Evolutionary conservation across 2,329 filamentous ascomycete species (phyloP), one percentile per base, ranked within the genome.

Genomic region (Botryotinia calthae): DNA sequence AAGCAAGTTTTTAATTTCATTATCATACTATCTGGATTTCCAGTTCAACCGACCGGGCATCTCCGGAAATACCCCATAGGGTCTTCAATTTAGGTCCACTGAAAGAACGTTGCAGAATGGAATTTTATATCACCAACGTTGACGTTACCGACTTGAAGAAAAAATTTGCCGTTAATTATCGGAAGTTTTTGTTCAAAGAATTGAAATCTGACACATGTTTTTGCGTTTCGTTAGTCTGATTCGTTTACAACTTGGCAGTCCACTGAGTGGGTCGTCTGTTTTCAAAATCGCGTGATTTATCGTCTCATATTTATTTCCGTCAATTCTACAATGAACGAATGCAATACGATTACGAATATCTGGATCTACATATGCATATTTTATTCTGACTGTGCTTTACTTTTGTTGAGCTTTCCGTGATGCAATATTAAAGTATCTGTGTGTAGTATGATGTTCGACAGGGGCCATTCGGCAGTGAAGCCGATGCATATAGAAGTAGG

Each of bases 251-350:
- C 42, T n/a, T 54, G 46, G 58, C 25, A 25, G 20, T 66, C 61
- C 59, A 71, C 59, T 42, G 51, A 64, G 42, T 40, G 12, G 42
- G 61, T 59, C 51, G 56, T 12, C 7, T 51, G 34, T 28, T 66
- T 59, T 68, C 8, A 31, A 22, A 72, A 68, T 72, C n/a, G 70
- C 63, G 46, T 72, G 70, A 72, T 72, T 72, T 72, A 68, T 72
- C 62, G 34, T 58, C 28, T 63, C 58, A 72, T 68, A 37, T 51
- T 56, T 56, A 18, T 69, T 58, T 37, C 10, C 10, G 34, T 25
- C 31, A 40, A 51, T 40, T 14, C 31, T n/a, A 44, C 10, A 62
- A 22, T 70, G 16, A 31, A 37, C 22, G 8, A 58, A 44, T 59
- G 59, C 20, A 40, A 56, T 58, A 69, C 66, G 66, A 44, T 58